Evolutionary conservation across 2,329 filamentous ascomycete species (phyloP), one percentile per base, ranked within the genome.

Genomic region (Hypoxylon sp.): DNA sequence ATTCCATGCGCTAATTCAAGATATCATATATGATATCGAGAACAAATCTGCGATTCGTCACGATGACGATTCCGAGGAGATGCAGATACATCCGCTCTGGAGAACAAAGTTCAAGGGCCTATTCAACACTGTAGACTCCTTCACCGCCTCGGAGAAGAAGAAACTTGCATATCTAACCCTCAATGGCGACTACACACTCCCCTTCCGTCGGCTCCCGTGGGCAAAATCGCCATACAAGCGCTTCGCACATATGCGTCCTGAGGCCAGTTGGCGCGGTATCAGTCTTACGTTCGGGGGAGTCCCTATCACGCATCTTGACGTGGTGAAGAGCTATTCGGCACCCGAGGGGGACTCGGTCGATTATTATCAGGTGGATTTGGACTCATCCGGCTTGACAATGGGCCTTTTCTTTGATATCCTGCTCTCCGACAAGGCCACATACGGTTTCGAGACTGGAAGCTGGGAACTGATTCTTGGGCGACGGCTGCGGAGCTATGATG

Each of bases 301-400:
- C n/a, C 68, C 71, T 26, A 68, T 72, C n/a, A 72, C 61, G 8
- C 70, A 68, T 4, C 48, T 70, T 1, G 68, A 70, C 20, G 44
- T 70, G 7, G 62, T 70, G 19, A 68, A 65, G 48, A 59, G 50
- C 56, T 68, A 64, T 46, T 64, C 61, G 22, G 59, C 56, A 13
- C 30, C 26, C 2, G 60, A 39, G 2, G 58, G 58, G 15, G 70
- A 71, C 22, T 48, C 52, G 26, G 55, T 69, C 6, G 52, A 69
- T 13, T 70, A 70, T n/a, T 60, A 62, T n/a, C 64, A 70, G 32
- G 58, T 69, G 11, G 71, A 70, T 37, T 34, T 72, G 11, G 60
- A 62, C 6, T 22, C 59, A 1, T 56, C 64, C 5, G 67, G 64
- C n/a, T 50, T 72, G 41, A 71, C 67, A 2, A 69, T 72, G 65